Evolutionary conservation across 768 basidiomycete genomes (phyloP), one percentile per base, ranked within the genome.

Genomic region (Leccinum obscurum): DNA sequence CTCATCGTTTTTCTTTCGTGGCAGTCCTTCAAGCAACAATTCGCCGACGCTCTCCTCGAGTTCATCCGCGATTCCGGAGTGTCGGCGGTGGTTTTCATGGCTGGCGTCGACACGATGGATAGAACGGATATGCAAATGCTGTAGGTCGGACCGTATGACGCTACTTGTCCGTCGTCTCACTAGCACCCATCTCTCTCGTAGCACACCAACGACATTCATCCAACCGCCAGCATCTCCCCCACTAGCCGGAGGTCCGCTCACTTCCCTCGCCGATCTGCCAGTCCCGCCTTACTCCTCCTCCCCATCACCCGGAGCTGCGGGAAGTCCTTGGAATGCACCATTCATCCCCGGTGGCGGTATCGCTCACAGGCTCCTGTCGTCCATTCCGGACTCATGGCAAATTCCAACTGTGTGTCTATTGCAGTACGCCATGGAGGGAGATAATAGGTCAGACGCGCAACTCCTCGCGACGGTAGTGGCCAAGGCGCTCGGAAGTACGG

Each of bases 331-430:
- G 51, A 70, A 72, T 22, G 78, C 85, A 17, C 90, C 91, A 34
- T 88, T 91, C 74, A 87, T 93, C 30, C 91, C 92, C 0, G 89
- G 89, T 15, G 89, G 89, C 35, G 92, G 92, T 2, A 75, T 93
- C 30, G 85, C 88, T 0, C 80, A 85, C 46, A 81, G 88, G 28
- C 77, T 93, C 51, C 75, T 94, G 6, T 78, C 79, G 3, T 81
- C 88, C 7, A 67, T 92, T 26, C 80, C 85, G 1, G 39, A 69
- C 44, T 65, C 71, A 41, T 85, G 83, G 80, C 65, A 77, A 20
- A 78, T 83, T 46, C 86, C 87, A 24, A 82, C 80, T 1, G 83
- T 81, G 0, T 77, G 82, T 15, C 72, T 93, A 10, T 76, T 92
- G 52, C 88, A 90, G 52, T 93, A 90, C 68, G 90, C 85, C 11